Conservation (phyloP, 768 basidiomycete species). For the Russula foetens region DNA sequence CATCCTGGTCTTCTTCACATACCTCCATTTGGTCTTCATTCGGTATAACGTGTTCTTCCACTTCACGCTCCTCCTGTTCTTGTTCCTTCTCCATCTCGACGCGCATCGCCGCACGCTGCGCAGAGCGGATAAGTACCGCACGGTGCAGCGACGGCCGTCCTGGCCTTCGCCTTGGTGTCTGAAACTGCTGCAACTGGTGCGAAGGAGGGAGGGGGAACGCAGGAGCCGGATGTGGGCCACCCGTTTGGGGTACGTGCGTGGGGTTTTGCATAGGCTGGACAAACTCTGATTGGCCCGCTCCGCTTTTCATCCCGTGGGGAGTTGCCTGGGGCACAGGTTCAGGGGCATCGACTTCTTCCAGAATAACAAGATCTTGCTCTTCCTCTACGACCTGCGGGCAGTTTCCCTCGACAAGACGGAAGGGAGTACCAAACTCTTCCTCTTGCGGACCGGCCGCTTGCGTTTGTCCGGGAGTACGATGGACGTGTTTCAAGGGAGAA, state of each 20-base stretch:
- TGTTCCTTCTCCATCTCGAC: constrained; percentile 45
- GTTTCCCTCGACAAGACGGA: constrained; percentile 57
- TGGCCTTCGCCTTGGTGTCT: constrained; percentile 23
- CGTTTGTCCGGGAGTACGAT: constrained; percentile 9
- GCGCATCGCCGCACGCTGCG: constrained; percentile 49
- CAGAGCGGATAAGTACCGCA: constrained; percentile 62
- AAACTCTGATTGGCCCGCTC: background rate
- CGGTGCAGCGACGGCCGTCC: constrained; percentile 50
- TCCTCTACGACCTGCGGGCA: constrained; percentile 63
- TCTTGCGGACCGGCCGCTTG: constrained; percentile 32
- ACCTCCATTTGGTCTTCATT: constrained; percentile 20
- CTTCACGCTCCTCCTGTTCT: constrained; percentile 35
- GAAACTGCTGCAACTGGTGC: constrained; percentile 18
- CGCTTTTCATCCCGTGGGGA: constrained; percentile 12
- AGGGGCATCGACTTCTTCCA: constrained; percentile 51
- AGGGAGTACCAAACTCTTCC: constrained; percentile 36
- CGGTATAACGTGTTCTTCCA: constrained; percentile 11
- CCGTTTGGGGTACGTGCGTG: constrained; percentile 6
- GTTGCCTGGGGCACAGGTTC: constrained; percentile 12
- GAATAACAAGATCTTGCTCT: constrained; percentile 60
- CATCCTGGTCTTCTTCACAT: constrained; percentile 10
- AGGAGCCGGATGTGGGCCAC: constrained; percentile 2
- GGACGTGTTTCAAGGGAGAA: constrained; percentile 21
- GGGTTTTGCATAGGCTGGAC: constrained; percentile 12
- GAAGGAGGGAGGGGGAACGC: constrained; percentile 19